Evolutionary conservation across 2,329 filamentous ascomycete genomes (phyloP), one percentile per base, ranked within the genome.

Genomic region (Nothophoma quercina): DNA sequence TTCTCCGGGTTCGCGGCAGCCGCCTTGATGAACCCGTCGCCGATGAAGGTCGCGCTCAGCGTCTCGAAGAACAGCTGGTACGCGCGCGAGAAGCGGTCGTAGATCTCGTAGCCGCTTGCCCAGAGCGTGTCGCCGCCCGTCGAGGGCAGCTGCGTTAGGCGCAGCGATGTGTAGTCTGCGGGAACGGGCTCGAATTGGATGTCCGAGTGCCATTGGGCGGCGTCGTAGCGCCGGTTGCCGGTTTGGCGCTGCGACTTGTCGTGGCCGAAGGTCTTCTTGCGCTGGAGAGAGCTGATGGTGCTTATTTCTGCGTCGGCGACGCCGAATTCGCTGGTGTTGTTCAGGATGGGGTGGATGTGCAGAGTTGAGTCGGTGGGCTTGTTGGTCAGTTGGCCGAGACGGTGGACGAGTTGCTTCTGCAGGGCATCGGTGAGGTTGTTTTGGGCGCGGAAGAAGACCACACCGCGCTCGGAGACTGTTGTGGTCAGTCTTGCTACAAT

Each of bases 181-280:
- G 87, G 87, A 3, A 83, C 75, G 0, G 81, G 81, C 72, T 89
- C 87, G 53, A 88, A 89, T 0, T 82, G 81, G 58, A 88, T 88
- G 56, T 89, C 86, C 0, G 81, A 82, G 62, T 84, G 81, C 81
- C 80, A 78, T 61, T 80, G 64, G 58, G 80, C 80, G 58, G 81
- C 59, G 64, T 77, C 60, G 59, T 67, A 65, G 13, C 54, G 75
- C 62, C 67, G 81, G 3, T 81, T 78, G 15, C 61, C 49, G 16
- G 34, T 32, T 18, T 38, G 21, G 0, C 44, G 45, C 5, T 47
- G 44, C 58, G 35, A 64, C 6, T 34, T 16, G 4, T 54, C 23
- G 4, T 58, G 22, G 5, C 26, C 30, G 40, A 68, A 71, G 25
- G 72, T 60, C 19, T 72, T 60, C 36, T 70, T 71, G 26, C 64